Percentiles rank a stretch among this genome's conserved stretches.
Conservation (phyloP, 805 yeast species). For the Candida corydali region DNA sequence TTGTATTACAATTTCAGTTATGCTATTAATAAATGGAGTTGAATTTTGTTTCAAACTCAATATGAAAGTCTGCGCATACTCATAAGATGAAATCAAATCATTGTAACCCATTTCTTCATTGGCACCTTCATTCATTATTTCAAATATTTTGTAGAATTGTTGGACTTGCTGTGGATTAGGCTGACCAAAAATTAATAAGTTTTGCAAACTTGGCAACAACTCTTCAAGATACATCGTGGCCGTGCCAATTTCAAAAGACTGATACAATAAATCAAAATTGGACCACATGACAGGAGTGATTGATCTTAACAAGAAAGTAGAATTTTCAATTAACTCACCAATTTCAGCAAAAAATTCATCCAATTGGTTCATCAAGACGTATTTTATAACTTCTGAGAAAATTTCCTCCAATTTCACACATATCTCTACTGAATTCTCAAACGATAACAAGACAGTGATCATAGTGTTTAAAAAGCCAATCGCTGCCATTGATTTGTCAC, state of each 20-base stretch:
- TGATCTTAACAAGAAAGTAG: slow-evolving; percentile 32
- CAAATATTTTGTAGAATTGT: slow-evolving; percentile 49
- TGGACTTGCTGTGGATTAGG: slow-evolving; percentile 25
- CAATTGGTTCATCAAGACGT: slow-evolving; percentile 60
- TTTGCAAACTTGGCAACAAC: slow-evolving; percentile 65
- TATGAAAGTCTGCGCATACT: slow-evolving; percentile 60
- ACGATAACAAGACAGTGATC: slow-evolving; percentile 73
- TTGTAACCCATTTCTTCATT: slow-evolving; percentile 37
- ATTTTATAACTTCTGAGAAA: slow-evolving; percentile 64
- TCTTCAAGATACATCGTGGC: slow-evolving; percentile 74
- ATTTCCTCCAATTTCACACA: slow-evolving; percentile 62
- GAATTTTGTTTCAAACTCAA: slow-evolving; percentile 50
- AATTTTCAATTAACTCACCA: slow-evolving; percentile 61
- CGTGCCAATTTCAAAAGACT: slow-evolving; percentile 27
- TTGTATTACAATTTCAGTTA: slow-evolving; percentile 39
- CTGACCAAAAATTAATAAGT: slow-evolving; percentile 56
- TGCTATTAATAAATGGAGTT: slow-evolving; percentile 40
- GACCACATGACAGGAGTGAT: slow-evolving; percentile 72
- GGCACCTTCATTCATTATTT: slow-evolving; percentile 1
- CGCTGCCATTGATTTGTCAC: slow-evolving; percentile 80
- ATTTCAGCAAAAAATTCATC: slow-evolving; percentile 74
- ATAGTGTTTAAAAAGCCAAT: slow-evolving; percentile 77
- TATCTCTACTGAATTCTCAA: slow-evolving; percentile 73
- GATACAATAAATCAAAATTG: slow-evolving; percentile 47
- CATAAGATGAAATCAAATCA: slow-evolving; percentile 58